Base-by-base conservation (phyloP, 371 early-diverging fungal genomes). In the Vairimorpha apis region DNA sequence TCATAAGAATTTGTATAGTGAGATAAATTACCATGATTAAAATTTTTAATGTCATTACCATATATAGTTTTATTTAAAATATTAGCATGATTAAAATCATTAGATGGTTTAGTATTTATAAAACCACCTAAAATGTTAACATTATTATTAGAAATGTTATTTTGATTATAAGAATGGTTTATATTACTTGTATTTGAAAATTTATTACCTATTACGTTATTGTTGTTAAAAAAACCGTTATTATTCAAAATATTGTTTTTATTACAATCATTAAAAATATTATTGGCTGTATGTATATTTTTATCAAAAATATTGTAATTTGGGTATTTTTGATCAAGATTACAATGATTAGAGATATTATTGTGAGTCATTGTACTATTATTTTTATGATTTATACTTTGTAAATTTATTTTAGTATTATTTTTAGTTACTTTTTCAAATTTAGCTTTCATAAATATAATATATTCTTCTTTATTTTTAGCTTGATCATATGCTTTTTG, bases 391-490 rank as follows among this genome's bases (percentile, higher is more conserved):
- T 33, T 33, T 55, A 30, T 38, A 23, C 67, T 43, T 38, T 38
- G 41, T 14, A 8, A 38, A 51, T n/a, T n/a, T n/a, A 5, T 25
- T 21, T 45, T 65, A 18, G 16, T 72, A 25, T 32, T 58, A n/a
- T 53, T 56, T 5, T 43, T 65, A 1, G 33, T 37, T 35, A 51
- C 44, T 43, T 72, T 74, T 58, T 78, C 73, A 51, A 78, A 76
- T 58, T 78, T 79, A 14, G 27, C 13, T 2, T 73, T 51, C 70
- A 82, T 82, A 1, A 58, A 67, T 37, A 58, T 66, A 43, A 80
- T 44, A 64, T 82, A 82, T 70, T 82, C 80, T 35, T 79, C 73
- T 45, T 65, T 76, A 21, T 45, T 76, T 47, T 37, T 43, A 18
- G 70, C 67, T 7, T 43, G 43, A 30, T 71, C 51, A 59, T 56